A percentile compares a stretch with the other conserved stretches of the same genome.
Conservation (phyloP, 768 basidiomycete genomes). For the Boletus rex-veris region DNA sequence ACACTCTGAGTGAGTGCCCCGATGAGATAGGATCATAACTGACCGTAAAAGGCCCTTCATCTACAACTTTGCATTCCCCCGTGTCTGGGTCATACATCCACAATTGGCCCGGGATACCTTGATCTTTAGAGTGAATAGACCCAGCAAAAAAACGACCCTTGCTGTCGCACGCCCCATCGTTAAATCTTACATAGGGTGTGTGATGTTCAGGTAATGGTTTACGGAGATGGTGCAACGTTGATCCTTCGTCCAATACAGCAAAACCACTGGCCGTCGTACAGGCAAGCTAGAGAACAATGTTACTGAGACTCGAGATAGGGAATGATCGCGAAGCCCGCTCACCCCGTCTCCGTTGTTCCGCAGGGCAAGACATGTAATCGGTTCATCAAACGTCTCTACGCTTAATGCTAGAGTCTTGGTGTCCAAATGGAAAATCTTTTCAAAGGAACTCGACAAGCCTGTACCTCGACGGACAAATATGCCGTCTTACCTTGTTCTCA, state of each 20-base stretch:
- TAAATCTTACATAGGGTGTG: slow-evolving; percentile 52
- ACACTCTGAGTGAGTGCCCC: background rate
- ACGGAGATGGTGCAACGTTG: slow-evolving; percentile 48
- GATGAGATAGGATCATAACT: slow-evolving; percentile 13
- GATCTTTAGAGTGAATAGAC: slow-evolving; percentile 50
- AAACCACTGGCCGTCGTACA: slow-evolving; percentile 24
- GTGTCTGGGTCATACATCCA: slow-evolving; percentile 56
- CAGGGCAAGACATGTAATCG: slow-evolving; percentile 57
- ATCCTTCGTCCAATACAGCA: slow-evolving; percentile 12
- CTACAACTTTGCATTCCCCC: slow-evolving; percentile 46
- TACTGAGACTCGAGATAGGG: background rate
- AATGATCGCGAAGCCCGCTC: background rate
- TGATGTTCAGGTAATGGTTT: slow-evolving; percentile 47
- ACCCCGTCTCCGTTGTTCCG: slow-evolving; percentile 36
- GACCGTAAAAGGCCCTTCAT: slow-evolving; percentile 66
- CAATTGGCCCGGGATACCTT: slow-evolving; percentile 51
- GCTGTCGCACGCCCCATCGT: slow-evolving; percentile 67
- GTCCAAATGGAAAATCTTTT: slow-evolving; percentile 37
- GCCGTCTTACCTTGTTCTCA: slow-evolving; percentile 15
- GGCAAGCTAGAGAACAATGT: slow-evolving; percentile 10
- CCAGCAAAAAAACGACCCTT: slow-evolving; percentile 65
- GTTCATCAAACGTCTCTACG: slow-evolving; percentile 49
- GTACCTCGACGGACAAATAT: background rate
- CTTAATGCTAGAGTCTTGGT: slow-evolving; percentile 37
- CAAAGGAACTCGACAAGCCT: background rate